phyloP scores from a whole-genome alignment of 495 filamentous ascomycete genomes.

The Rusavskia elegans region DNA sequence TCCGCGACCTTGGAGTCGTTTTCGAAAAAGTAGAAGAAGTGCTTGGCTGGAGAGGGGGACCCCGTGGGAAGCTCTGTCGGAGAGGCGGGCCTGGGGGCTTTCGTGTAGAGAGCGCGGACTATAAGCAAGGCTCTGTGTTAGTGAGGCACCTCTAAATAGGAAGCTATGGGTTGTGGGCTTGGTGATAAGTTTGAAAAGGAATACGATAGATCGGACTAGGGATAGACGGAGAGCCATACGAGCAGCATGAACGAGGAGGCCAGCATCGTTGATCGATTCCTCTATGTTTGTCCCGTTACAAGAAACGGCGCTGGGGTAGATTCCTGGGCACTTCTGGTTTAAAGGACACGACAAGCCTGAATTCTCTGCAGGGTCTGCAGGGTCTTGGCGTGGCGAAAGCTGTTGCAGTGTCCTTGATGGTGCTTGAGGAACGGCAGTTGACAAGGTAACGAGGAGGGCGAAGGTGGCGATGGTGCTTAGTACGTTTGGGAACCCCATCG shows the following conservation, averaged over 20 bases:
- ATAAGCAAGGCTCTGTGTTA: no score
- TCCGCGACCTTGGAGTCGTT: not conserved
- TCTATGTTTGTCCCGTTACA: not conserved
- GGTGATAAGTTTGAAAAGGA: not conserved
- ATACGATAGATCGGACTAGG: not conserved
- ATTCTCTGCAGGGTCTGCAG: not conserved
- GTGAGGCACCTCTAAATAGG: no score
- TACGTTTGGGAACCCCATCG: not conserved
- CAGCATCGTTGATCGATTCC: not conserved
- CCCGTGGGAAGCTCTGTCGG: not conserved
- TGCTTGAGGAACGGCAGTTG: not conserved
- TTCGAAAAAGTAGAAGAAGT: conserved; percentile 1
- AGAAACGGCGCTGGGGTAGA: not conserved
- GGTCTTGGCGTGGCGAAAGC: not conserved
- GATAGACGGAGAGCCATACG: not conserved
- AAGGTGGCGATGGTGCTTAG: not conserved
- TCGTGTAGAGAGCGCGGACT: not conserved
- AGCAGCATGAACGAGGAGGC: not conserved
- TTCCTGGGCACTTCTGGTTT: not conserved
- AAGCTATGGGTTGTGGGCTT: not conserved
- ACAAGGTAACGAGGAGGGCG: not conserved
- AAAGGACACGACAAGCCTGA: not conserved
- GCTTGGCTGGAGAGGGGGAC: not conserved
- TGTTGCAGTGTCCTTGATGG: not conserved
- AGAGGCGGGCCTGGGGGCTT: not conserved